phyloP scores from a whole-genome alignment of 208 protist genomes.

The Porcisia deanei region DNA sequence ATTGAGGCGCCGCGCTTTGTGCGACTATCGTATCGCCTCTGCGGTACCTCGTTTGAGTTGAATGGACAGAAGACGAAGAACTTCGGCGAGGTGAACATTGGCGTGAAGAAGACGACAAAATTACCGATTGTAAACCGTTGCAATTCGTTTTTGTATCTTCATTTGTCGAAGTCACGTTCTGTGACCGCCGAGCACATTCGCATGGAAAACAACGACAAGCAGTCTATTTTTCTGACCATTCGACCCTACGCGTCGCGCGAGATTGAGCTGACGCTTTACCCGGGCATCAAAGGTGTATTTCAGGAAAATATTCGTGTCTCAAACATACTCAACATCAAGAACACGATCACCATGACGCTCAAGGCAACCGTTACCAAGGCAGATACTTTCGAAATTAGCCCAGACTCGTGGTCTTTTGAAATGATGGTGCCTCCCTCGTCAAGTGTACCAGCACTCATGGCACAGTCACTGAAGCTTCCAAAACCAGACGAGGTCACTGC shows the following conservation, averaged over 20 bases:
- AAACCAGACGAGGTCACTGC: constrained; percentile 7
- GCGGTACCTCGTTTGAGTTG: constrained; percentile 67
- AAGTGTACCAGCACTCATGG: constrained; percentile 13
- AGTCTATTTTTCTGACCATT: constrained; percentile 65
- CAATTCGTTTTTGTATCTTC: constrained; percentile 70
- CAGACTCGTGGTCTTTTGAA: constrained; percentile 82
- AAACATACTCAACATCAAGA: constrained; percentile 74
- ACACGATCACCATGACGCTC: constrained; percentile 65
- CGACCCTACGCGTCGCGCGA: constrained; percentile 82
- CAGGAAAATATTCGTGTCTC: constrained; percentile 75
- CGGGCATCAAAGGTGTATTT: constrained; percentile 83
- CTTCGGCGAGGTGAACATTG: constrained; percentile 90
- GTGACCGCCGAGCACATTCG: constrained; percentile 85
- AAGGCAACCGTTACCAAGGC: constrained; percentile 85
- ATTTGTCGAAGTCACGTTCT: constrained; percentile 77
- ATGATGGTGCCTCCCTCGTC: constrained; percentile 50
- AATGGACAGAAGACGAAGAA: constrained; percentile 86
- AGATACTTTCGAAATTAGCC: constrained; percentile 88
- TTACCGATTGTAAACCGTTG: constrained; percentile 78
- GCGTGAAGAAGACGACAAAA: constrained; percentile 80
- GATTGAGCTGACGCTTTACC: constrained; percentile 76
- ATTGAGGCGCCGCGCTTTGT: constrained; percentile 84
- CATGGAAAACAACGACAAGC: constrained; percentile 74
- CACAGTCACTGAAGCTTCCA: background rate
- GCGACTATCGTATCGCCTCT: constrained; percentile 79